Evolutionary conservation across 148 eudicot species (phyloP), one percentile per base, ranked within the genome.

Genomic region (Fagopyrum tataricum): DNA sequence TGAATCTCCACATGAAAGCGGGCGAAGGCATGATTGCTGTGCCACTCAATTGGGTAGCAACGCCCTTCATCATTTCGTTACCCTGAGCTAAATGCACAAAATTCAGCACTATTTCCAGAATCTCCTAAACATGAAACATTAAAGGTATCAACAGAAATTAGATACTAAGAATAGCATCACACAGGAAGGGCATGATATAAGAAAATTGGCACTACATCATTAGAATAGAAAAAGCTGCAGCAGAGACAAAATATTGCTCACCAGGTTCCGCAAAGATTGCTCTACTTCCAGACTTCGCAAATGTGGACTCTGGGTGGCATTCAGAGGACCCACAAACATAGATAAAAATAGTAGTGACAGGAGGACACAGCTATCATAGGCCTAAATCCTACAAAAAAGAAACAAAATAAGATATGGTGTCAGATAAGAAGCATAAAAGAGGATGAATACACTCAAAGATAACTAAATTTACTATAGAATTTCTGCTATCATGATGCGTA

Each of bases 51-150:
- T 93, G 92, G 76, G 84, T 71, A 42, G 77, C 79, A 52, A 77
- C 83, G 71, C 96, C 87, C 84, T 92, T 96, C 99, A 96, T 96
- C 99, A 96, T 96, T 79, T 89, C 91, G 84, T 84, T 80, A 10
- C 77, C 55, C 81, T 83, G 90, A 74, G 79, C 70, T 17, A 85
- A 71, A 75, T 70, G 78, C 24, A 82, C 52, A 68, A 83, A 76
- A 76, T 68, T 83, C 96, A 47, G 80, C 73, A 73, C 79, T 85
- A 55, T 72, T 79, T 72, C 83, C 87, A 12, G 78, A 56, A 71
- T 88, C 88, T 77, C 84, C 78, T 72, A 81, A 49, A 77, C 72
- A 75, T 69, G 75, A 71, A 44, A 75, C n/a, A 15, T 24, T 17
- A 78, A 11, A 75, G 20, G 24, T 31, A 74, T 40, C 43, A 74